Evolutionary conservation across 768 basidiomycete genomes (phyloP).

Genomic region (Boletus rubropictus): DNA sequence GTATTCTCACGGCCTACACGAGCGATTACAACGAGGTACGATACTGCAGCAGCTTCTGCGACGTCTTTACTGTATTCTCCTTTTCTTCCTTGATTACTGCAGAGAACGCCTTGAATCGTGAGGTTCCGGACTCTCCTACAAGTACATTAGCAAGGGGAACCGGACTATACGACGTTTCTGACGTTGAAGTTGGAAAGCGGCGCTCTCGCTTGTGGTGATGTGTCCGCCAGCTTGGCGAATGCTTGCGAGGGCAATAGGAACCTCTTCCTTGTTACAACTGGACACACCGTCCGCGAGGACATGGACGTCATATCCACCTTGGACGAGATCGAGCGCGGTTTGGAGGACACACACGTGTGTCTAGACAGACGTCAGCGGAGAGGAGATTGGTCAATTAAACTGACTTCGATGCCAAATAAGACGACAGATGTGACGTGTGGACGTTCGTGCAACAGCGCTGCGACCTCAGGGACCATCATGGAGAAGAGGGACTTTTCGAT

Average conservation of each 20-base stretch:
- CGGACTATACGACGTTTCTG: slow-evolving; percentile 11
- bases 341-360: slow-evolving; percentile 88
- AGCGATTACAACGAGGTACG: slow-evolving; percentile 19
- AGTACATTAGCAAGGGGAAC: slow-evolving; percentile 10
- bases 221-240: slow-evolving; percentile 70
- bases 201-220: slow-evolving; percentile 76
- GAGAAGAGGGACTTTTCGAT: slow-evolving; percentile 80
- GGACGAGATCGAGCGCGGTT: slow-evolving; percentile 65
- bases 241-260: slow-evolving; percentile 64
- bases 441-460: slow-evolving; percentile 41
- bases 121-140: slow-evolving; percentile 53
- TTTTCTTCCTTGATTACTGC: slow-evolving; percentile 74
- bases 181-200: slow-evolving; percentile 74
- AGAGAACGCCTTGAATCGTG: slow-evolving; percentile 69
- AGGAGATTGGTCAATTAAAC: slow-evolving; percentile 11
- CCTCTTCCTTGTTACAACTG: slow-evolving; percentile 73
- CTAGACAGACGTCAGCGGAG: slow-evolving; percentile 35
- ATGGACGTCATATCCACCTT: slow-evolving; percentile 47
- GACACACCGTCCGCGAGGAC: slow-evolving; percentile 83
- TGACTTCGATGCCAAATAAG: slow-evolving; percentile 84
- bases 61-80: slow-evolving; percentile 44
- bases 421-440: slow-evolving; percentile 55
- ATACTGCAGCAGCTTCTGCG: slow-evolving; percentile 30
- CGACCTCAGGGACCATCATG: slow-evolving; percentile 72
- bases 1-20: slow-evolving; percentile 20